These are phyloP conservation scores for Fragosphaeria purpurea DNA, from an alignment of 2,329 filamentous ascomycete species.

Conservation along the genomic window DNA sequence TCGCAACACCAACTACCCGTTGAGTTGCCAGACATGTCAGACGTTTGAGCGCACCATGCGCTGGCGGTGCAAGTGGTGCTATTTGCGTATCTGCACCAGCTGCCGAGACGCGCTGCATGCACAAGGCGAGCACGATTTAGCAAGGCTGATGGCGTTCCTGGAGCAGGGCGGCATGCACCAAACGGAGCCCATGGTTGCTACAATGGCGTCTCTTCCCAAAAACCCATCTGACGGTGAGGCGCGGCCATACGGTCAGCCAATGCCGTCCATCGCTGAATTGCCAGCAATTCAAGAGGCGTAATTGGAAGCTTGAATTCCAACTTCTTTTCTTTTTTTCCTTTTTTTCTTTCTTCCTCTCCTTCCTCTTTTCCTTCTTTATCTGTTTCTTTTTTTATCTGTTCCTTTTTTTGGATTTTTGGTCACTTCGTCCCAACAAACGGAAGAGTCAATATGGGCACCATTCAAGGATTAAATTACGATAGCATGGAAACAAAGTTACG, in stretches of 20 bases:
- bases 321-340: background rate
- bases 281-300: conserved; percentile 9
- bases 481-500: too few species aligned
- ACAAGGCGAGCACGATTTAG: conserved; percentile 33
- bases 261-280: background rate
- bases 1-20: conserved; percentile 38
- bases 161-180: background rate
- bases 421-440: background rate
- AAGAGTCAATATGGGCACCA: too few species aligned
- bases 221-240: background rate
- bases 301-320: background rate
- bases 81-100: conserved; percentile 39
- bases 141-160: conserved; percentile 27
- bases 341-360: background rate
- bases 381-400: background rate
- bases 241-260: background rate
- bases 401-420: background rate
- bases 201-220: too few species aligned
- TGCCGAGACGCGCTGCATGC: conserved; percentile 34
- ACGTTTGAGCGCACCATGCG: conserved; percentile 34
- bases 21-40: conserved; percentile 45
- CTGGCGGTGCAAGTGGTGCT: conserved; percentile 40
- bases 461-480: too few species aligned
- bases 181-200: background rate
- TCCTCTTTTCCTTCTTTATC: background rate